These are phyloP conservation scores for Coprinopsis sp. DNA, from an alignment of 768 basidiomycete genomes.

Conservation along the genomic window DNA sequence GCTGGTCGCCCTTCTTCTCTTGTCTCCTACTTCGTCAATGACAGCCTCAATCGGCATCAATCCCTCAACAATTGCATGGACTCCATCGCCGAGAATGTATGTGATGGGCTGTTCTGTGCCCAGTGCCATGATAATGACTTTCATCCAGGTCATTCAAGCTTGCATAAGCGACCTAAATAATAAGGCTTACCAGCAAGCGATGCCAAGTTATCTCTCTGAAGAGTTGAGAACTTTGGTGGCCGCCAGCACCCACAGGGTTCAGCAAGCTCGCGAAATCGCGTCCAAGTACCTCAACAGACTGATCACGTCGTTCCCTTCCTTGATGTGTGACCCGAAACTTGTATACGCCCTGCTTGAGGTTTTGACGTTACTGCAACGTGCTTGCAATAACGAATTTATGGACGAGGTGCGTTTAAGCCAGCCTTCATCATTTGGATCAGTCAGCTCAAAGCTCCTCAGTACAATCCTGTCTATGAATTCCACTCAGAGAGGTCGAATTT, in stretches of 20 bases:
- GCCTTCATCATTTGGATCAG: background rate
- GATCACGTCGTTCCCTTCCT: slow-evolving; percentile 87
- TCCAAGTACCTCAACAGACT: slow-evolving; percentile 79
- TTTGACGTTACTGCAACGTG: slow-evolving; percentile 79
- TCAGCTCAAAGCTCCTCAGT: slow-evolving; percentile 43
- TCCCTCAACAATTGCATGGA: slow-evolving; percentile 77
- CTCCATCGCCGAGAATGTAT: slow-evolving; percentile 78
- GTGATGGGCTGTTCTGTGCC: slow-evolving; percentile 4
- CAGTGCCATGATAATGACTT: slow-evolving; percentile 7
- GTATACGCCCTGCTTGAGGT: slow-evolving; percentile 90
- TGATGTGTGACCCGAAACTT: slow-evolving; percentile 86
- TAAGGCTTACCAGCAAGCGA: slow-evolving; percentile 74
- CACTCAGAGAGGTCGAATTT: slow-evolving; percentile 72
- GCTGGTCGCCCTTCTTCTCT: slow-evolving; percentile 77
- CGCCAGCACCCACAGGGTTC: slow-evolving; percentile 75
- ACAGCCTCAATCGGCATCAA: slow-evolving; percentile 69
- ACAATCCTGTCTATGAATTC: slow-evolving; percentile 83
- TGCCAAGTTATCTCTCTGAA: slow-evolving; percentile 60
- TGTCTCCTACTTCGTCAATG: slow-evolving; percentile 83
- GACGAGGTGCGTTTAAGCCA: slow-evolving; percentile 85
- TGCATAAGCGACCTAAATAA: slow-evolving; percentile 67
- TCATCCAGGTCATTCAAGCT: slow-evolving; percentile 66
- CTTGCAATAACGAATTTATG: slow-evolving; percentile 85
- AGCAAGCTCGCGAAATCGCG: slow-evolving; percentile 78
- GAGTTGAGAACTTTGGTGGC: slow-evolving; percentile 77